phyloP scores from a whole-genome alignment of 176 grass and related monocot genomes.

The Oryza officinalis region DNA sequence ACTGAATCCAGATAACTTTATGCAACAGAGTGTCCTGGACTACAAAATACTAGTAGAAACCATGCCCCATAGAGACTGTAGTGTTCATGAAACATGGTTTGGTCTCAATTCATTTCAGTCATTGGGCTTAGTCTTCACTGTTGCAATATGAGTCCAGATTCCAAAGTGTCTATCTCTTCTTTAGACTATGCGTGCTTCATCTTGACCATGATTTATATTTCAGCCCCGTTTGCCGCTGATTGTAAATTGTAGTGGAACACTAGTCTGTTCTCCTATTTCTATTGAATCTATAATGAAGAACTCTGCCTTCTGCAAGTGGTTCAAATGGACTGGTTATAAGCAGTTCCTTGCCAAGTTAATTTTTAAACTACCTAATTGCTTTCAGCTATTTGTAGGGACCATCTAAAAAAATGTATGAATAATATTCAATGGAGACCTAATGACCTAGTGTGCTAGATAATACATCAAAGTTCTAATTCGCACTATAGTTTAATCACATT shows the following conservation, averaged over 20 bases:
- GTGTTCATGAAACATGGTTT: neutral
- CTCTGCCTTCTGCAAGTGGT: neutral
- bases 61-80: neutral
- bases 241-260: neutral
- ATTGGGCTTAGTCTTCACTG: neutral
- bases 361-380: neutral
- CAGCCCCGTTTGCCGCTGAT: neutral
- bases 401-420: neutral
- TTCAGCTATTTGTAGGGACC: neutral
- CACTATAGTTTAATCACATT: neutral
- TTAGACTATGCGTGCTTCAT: neutral
- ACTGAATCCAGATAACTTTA: neutral
- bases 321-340: neutral
- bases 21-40: neutral
- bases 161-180: neutral
- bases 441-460: neutral
- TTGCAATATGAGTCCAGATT: neutral
- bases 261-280: neutral
- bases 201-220: neutral
- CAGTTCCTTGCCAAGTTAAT: neutral
- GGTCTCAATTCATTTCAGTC: neutral
- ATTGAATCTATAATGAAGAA: neutral
- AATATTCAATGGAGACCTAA: neutral
- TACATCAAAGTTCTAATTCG: neutral
- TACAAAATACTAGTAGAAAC: neutral